Evolutionary conservation across 2,329 filamentous ascomycete species (phyloP).

Genomic region (Scytalidium lignicola): DNA sequence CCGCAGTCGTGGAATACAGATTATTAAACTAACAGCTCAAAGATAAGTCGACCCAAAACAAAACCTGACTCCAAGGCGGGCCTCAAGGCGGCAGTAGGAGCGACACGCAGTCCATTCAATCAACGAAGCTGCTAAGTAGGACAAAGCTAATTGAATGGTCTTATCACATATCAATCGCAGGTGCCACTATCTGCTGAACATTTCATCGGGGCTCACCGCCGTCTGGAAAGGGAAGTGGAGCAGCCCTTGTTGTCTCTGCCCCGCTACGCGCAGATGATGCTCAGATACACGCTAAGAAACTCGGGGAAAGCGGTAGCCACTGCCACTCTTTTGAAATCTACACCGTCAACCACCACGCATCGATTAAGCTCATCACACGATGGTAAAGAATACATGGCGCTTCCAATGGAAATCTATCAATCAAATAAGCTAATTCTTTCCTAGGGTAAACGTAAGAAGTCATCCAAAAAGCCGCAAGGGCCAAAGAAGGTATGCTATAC

Average conservation of each 20-base stretch:
- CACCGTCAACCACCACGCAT: background rate
- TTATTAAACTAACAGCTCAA: too few species aligned
- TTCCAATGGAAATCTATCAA: background rate
- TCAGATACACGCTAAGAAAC: too few species aligned
- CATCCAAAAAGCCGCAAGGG: constrained; percentile 72
- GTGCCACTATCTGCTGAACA: background rate
- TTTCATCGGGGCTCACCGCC: background rate
- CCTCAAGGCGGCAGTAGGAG: background rate
- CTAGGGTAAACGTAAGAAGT: constrained; percentile 90
- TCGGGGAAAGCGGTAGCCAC: too few species aligned
- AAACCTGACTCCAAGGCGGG: background rate
- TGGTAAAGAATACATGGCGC: background rate
- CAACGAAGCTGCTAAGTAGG: background rate
- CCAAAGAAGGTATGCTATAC: constrained; percentile 66
- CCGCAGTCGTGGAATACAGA: background rate
- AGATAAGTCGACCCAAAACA: too few species aligned
- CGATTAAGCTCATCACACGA: background rate
- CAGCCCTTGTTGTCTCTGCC: background rate
- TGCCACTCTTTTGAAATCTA: too few species aligned
- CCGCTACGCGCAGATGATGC: background rate
- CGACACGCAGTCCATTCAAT: background rate
- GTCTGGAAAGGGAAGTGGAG: background rate
- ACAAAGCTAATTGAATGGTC: background rate
- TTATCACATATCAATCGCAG: background rate
- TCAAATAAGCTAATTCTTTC: background rate